Conservation (phyloP, 1,139 yeast genomes). For the Geotrichum cucujoidarum region DNA sequence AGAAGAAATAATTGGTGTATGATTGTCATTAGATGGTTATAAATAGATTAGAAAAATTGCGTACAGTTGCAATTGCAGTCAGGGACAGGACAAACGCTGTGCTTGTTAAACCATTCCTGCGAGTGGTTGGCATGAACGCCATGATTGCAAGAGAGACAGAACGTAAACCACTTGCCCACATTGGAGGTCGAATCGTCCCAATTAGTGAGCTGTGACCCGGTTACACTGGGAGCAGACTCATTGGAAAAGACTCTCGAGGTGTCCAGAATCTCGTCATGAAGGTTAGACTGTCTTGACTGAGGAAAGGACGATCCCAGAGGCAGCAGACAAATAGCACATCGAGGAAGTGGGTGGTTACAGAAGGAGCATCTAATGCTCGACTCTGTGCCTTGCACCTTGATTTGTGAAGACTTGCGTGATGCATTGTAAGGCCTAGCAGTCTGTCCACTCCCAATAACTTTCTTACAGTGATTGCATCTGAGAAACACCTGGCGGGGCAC, state of each 20-base stretch:
- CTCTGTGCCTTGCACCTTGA: conserved; percentile 11
- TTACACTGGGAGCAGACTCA: no score
- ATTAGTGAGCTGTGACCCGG: no score
- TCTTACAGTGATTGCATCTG: conserved; percentile 78
- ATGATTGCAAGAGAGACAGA: conserved; percentile 85
- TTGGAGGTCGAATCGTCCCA: conserved; percentile 21
- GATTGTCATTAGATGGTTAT: not conserved
- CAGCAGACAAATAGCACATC: conserved; percentile 83
- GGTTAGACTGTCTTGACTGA: no score
- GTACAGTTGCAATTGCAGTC: conserved; percentile 84
- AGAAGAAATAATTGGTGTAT: no score
- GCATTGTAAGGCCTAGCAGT: not conserved
- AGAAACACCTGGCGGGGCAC: conserved; percentile 72
- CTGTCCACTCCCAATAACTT: conserved; percentile 28
- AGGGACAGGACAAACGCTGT: conserved; percentile 88
- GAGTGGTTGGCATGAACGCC: conserved; percentile 96
- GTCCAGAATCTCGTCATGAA: no score
- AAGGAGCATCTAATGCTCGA: conserved; percentile 53
- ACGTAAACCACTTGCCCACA: conserved; percentile 62
- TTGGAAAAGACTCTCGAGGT: no score
- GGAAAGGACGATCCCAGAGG: conserved; percentile 67
- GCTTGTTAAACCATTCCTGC: conserved; percentile 88
- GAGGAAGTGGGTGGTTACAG: conserved; percentile 84
- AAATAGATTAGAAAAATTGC: conserved; percentile 11
- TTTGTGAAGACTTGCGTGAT: conserved; percentile 6